Base-by-base conservation (phyloP, 176 grass and related monocot species). In the Avena insularis region DNA sequence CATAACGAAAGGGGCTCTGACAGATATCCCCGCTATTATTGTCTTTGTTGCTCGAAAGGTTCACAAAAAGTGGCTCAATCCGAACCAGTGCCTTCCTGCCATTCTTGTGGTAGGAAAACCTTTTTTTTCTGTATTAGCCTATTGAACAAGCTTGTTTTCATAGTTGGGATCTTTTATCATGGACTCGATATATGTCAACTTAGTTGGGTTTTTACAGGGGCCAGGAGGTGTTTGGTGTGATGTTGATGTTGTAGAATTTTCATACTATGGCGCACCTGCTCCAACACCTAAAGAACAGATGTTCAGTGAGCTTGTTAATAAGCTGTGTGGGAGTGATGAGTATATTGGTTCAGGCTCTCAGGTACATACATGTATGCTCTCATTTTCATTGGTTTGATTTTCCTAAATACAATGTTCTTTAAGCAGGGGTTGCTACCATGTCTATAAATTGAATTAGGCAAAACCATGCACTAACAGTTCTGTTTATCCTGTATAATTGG, bases 181-280 rank as follows among this genome's bases (percentile, higher is more conserved):
- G 51, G 51, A 7, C 6, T 57, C 16, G 40, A 76, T 86, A 59
- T 40, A 53, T 40, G 81, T 86, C 82, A 86, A 86, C 87, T 89
- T 91, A 71, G 33, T 65, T 63, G 19, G 89, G 62, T 91, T 56
- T 84, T 95, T 87, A 88, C 84, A 99, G 97, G 97, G 97, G 69
- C 97, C 97, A 75, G 97, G 97, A 12, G 92, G 94, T 87, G 83
- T 99, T 72, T 99, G 97, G 97, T 99, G 97, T 87, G 93, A 99
- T 93, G 97, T 99, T 36, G 97, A 99, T 90, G 97, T 99, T 25
- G 88, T 99, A 71, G 97, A 99, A 77, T 99, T 99, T 86, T 99
- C 97, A 6, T 99, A 99, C 78, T 94, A 99, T 31, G 97, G 97
- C 64, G 97, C 93, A 54, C 97, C 97, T 9, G 92, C 92, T 82